These are phyloP conservation scores for Geoglossum cookeanum DNA, from an alignment of 2,329 filamentous ascomycete species.

Conservation along the genomic window DNA sequence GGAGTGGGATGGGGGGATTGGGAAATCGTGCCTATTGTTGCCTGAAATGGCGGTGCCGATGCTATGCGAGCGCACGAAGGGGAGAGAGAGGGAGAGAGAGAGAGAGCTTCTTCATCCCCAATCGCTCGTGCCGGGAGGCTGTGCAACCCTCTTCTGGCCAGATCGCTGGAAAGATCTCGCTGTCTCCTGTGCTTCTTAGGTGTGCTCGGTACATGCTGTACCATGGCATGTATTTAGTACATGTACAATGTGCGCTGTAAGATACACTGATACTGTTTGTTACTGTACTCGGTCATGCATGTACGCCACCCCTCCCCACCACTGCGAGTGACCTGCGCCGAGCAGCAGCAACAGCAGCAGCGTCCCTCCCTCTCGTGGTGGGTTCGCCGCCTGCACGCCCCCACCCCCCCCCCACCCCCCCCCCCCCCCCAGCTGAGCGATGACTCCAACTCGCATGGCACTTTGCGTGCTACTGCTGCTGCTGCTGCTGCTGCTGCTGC, in stretches of 20 bases:
- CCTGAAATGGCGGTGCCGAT: background rate
- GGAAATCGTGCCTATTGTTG: background rate
- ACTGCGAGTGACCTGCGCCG: background rate
- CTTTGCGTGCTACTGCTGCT: background rate
- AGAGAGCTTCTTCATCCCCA: too few relatives aligned
- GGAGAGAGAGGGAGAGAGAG: background rate
- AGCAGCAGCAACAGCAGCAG: too few relatives aligned
- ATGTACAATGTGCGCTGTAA: too few relatives aligned
- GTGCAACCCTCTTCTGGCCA: background rate
- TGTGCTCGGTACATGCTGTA: too few relatives aligned
- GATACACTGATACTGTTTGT: too few relatives aligned
- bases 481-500: too few relatives aligned
- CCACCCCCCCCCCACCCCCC: too few relatives aligned
- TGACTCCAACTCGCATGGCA: background rate
- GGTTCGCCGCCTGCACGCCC: too few relatives aligned
- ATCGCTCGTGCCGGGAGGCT: background rate
- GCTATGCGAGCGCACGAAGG: background rate
- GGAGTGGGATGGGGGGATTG: background rate
- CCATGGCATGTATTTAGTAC: too few relatives aligned
- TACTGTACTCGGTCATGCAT: background rate
- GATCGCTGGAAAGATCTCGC: background rate
- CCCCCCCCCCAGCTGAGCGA: background rate
- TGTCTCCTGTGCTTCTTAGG: background rate
- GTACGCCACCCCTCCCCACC: background rate
- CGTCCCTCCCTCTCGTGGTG: too few relatives aligned